Conservation (phyloP, 441 rosid genomes). For the Adansonia gregorii region DNA sequence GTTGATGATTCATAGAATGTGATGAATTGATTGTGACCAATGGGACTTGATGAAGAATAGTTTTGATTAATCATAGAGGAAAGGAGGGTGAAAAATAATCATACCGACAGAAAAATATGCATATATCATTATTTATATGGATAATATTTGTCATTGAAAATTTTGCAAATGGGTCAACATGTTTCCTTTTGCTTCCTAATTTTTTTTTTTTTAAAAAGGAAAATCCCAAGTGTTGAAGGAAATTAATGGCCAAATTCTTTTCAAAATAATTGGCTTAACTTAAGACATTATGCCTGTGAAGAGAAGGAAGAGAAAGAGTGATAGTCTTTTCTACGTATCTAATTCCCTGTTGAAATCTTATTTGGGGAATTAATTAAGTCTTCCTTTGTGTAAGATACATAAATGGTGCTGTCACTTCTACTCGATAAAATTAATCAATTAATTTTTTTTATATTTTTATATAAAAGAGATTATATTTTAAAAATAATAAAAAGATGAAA, state of each 20-base stretch:
- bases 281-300: neutral
- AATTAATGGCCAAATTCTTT: neutral
- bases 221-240: neutral
- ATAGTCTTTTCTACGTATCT: neutral
- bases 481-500: no score
- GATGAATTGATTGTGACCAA: slow-evolving; percentile 36
- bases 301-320: neutral
- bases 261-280: neutral
- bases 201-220: neutral
- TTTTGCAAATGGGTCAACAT: slow-evolving; percentile 34
- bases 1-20: slow-evolving; percentile 26
- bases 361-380: neutral
- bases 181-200: slow-evolving; percentile 31
- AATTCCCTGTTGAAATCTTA: neutral
- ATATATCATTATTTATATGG: slow-evolving; percentile 20
- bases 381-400: neutral
- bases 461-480: no score
- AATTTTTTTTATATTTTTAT: neutral
- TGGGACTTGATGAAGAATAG: slow-evolving; percentile 25
- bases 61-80: slow-evolving; percentile 36
- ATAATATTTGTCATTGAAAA: slow-evolving; percentile 27
- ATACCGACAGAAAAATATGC: slow-evolving; percentile 32
- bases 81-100: slow-evolving; percentile 22
- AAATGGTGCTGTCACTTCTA: neutral
- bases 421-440: neutral